Evolutionary conservation across 768 basidiomycete species (phyloP).

Genomic region (Leucogyrophana mollusca): DNA sequence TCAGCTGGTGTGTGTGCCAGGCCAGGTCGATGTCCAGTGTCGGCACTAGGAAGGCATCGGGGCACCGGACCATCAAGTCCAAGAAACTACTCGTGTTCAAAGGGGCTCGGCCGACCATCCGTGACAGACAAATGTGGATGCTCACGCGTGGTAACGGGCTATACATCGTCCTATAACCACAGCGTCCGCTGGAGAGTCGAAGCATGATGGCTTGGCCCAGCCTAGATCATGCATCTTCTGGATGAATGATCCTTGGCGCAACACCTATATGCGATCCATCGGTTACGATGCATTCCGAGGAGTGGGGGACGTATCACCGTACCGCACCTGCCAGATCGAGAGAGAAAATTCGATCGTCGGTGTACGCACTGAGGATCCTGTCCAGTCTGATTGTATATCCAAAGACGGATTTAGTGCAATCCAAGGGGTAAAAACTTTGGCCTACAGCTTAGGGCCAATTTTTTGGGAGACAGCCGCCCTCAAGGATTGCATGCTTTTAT

Average conservation of each 20-base stretch:
- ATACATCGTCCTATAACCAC: conserved; percentile 45
- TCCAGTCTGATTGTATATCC: conserved; percentile 20
- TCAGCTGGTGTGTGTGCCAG: conserved; percentile 72
- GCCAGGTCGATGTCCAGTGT: conserved; percentile 70
- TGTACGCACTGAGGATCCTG: conserved; percentile 48
- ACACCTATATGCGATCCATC: conserved; percentile 31
- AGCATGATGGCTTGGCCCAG: conserved; percentile 47
- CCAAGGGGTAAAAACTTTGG: too few species aligned
- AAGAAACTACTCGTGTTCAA: conserved; percentile 37
- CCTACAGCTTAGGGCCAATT: too few species aligned
- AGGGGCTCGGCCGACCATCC: too few species aligned
- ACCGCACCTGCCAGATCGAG: conserved; percentile 60
- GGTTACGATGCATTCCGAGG: neutral
- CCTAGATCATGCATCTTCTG: conserved; percentile 51
- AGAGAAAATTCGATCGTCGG: conserved; percentile 49
- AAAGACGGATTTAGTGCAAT: too few species aligned
- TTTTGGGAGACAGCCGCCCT: too few species aligned
- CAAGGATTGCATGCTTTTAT: conserved; percentile 19
- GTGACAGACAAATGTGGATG: neutral
- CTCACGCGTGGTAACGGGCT: conserved; percentile 57
- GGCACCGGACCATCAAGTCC: conserved; percentile 47
- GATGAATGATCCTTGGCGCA: conserved; percentile 56
- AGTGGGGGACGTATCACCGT: conserved; percentile 4
- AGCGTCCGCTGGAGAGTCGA: conserved; percentile 36
- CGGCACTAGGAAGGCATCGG: conserved; percentile 47